These are phyloP conservation scores for Erythrophleum fordii DNA, from an alignment of 306 rosid species.

Conservation along the genomic window DNA sequence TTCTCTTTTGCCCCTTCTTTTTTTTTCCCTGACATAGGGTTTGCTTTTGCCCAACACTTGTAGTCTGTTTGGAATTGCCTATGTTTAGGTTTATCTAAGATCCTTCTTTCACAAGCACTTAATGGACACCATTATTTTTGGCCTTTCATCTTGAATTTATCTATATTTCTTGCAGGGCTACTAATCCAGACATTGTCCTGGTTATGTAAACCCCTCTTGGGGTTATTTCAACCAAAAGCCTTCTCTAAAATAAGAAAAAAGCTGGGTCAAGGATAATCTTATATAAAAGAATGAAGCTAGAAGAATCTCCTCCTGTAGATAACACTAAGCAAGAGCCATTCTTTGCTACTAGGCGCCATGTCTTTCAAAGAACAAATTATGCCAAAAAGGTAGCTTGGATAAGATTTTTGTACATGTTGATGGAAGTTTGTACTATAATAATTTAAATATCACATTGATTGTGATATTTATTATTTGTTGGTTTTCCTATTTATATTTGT, in stretches of 20 bases:
- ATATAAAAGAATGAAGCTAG: conserved; percentile 57
- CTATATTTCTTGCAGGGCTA: conserved; percentile 68
- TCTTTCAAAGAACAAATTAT: conserved; percentile 68
- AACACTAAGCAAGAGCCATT: conserved; percentile 61
- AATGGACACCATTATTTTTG: neutral
- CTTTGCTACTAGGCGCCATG: conserved; percentile 79
- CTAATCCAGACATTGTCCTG: conserved; percentile 87
- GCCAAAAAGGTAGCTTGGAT: conserved; percentile 66
- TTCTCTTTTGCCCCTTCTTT: conserved; percentile 18
- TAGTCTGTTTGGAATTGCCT: neutral
- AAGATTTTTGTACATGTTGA: neutral
- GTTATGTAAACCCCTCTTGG: conserved; percentile 79
- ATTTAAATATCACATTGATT: conserved; percentile 7
- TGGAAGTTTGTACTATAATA: neutral
- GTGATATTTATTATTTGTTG: neutral
- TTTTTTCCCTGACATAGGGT: neutral
- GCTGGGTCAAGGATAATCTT: conserved; percentile 83
- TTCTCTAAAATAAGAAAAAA: conserved; percentile 72
- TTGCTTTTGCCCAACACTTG: conserved; percentile 24
- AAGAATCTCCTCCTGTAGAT: conserved; percentile 62
- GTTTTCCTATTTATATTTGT: neutral
- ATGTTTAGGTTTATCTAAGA: conserved; percentile 11
- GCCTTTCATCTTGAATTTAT: conserved; percentile 35
- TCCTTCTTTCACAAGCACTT: neutral
- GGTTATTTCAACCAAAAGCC: conserved; percentile 79